Evolutionary conservation across 495 filamentous ascomycete genomes (phyloP), one percentile per base, ranked within the genome.

Genomic region (Penicillium canariense): DNA sequence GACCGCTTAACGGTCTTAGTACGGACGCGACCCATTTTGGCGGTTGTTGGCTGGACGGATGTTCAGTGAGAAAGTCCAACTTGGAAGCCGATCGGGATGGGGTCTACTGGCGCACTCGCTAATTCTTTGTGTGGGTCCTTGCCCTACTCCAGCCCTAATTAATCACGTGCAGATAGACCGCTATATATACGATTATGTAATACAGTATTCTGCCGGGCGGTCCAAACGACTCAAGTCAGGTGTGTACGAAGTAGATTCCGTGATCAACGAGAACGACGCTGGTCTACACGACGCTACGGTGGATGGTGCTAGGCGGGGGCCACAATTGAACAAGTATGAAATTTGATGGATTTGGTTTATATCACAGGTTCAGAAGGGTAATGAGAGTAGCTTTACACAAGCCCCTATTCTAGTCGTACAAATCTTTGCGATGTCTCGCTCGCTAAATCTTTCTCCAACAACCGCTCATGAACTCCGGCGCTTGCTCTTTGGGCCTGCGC

Each of bases 1-100:
- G 92, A 97, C 83, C 96, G 94, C 87, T 99, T 97, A 76, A 97
- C 94, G 65, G 95, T 99, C 90, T 93, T 96, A 65, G 91, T 96
- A 67, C 91, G 85, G 82, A 96, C 90, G 79, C 91, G 90, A 90
- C 91, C 91, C 91, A 95, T 94, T 73, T 84, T 92, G 81, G 77
- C 87, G 85, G 80, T 82, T 83, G 70, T 77, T 68, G 68, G 65
- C 65, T 71, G 71, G 64, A 68, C 52, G 66, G 60, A 68, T 70
- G 65, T 70, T 74, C 65, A 50, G 23, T 34, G 50, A 52, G 34
- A 46, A 31, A 56, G 18, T 47, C 38, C 27, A 38, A 39, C 44
- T 39, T 40, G 32, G 40, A 27, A 49, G 36, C 48, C 36, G 40
- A 48, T 51, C 45, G 59, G 48, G 50, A 59, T 60, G 23, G 48